These are phyloP conservation scores for Erysiphe pulchra DNA, from an alignment of 2,329 filamentous ascomycete species.

Conservation along the genomic window DNA sequence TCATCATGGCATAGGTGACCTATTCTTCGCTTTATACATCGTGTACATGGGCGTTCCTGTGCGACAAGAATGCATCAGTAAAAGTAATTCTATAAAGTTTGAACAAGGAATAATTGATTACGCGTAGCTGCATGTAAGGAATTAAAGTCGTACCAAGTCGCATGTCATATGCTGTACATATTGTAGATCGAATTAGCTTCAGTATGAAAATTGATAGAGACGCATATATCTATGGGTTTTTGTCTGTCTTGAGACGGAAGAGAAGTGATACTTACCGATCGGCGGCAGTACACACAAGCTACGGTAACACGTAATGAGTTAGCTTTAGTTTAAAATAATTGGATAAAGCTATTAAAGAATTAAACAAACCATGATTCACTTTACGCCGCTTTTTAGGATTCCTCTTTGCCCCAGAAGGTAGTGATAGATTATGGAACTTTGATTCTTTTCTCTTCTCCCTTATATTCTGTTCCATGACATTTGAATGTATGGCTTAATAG, in stretches of 20 bases:
- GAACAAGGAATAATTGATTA: conserved; percentile 2
- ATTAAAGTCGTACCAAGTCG: conserved; percentile 43
- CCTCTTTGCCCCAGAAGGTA: conserved; percentile 14
- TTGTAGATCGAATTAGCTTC: conserved; percentile 13
- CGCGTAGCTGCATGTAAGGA: conserved; percentile 10
- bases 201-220: conserved; percentile 12
- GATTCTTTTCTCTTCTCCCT: conserved; percentile 12
- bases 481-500: conserved; percentile 11
- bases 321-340: background rate
- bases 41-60: conserved; percentile 82
- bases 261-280: conserved; percentile 46
- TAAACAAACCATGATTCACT: conserved; percentile 57
- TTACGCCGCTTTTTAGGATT: conserved; percentile 69
- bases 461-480: conserved; percentile 15
- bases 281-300: conserved; percentile 75
- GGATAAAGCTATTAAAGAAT: conserved; percentile 5
- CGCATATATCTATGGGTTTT: conserved; percentile 3
- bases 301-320: conserved; percentile 17
- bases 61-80: conserved; percentile 7
- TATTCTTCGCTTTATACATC: conserved; percentile 96
- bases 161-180: conserved; percentile 60
- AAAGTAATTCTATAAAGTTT: background rate
- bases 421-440: conserved; percentile 12
- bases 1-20: conserved; percentile 97
- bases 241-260: conserved; percentile 9